A percentile compares a stretch with the other conserved stretches of the same genome.
These are phyloP conservation scores for Hanseniaspora taiwanica DNA, from an alignment of 805 yeast genomes.

Conservation along the genomic window DNA sequence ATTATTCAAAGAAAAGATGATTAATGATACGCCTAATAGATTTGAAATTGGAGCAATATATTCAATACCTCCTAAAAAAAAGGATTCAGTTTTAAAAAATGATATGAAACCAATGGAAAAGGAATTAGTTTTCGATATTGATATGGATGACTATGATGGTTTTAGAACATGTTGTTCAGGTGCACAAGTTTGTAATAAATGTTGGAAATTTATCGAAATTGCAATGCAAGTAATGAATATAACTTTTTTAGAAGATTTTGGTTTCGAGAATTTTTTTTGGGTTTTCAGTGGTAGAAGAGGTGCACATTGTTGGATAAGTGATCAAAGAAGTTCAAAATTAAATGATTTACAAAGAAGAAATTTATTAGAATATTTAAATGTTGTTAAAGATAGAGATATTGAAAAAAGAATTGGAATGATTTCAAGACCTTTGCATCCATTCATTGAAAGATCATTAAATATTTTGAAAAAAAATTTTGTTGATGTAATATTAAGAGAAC, in stretches of 20 bases:
- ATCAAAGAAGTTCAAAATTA: constrained; percentile 59
- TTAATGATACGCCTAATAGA: constrained; percentile 67
- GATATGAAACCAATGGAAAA: constrained; percentile 66
- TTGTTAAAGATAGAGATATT: constrained; percentile 40
- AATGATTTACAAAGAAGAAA: constrained; percentile 66
- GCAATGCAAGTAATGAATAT: constrained; percentile 65
- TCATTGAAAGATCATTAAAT: constrained; percentile 60
- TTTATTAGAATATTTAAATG: constrained; percentile 73
- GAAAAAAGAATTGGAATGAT: constrained; percentile 38
- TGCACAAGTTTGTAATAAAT: constrained; percentile 70
- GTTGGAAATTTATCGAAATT: constrained; percentile 86
- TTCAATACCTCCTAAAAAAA: constrained; percentile 72
- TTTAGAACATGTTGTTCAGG: constrained; percentile 87
- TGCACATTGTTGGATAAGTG: constrained; percentile 97
- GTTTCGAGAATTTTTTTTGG: constrained; percentile 79
- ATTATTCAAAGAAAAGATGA: constrained; percentile 69
- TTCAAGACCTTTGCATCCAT: constrained; percentile 82
- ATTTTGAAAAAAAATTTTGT: constrained; percentile 51
- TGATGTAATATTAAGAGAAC: constrained; percentile 58
- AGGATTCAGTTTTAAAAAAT: constrained; percentile 61
- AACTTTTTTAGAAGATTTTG: constrained; percentile 77
- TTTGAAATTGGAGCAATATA: constrained; percentile 94
- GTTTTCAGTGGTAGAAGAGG: constrained; percentile 98
- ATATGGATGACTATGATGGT: constrained; percentile 92
- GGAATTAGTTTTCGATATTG: constrained; percentile 91